These are phyloP conservation scores for Diaporthe capsici DNA, from an alignment of 2,329 filamentous ascomycete species.

Conservation along the genomic window DNA sequence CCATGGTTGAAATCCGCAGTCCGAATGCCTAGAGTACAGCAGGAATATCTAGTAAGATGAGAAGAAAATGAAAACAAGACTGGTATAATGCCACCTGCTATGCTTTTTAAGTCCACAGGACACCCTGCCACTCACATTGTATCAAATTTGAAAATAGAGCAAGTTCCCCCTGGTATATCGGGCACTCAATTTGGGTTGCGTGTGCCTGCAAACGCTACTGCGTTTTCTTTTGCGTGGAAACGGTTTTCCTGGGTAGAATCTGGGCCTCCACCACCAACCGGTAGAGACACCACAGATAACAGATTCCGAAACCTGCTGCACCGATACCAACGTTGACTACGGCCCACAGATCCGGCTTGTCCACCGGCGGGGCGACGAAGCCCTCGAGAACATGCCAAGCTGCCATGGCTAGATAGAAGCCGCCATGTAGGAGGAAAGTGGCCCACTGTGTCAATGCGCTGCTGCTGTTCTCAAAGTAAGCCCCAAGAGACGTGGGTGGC, in stretches of 20 bases:
- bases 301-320: constrained; percentile 85
- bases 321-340: constrained; percentile 91
- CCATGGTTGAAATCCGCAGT: not conserved
- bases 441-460: constrained; percentile 66
- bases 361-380: constrained; percentile 75
- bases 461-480: constrained; percentile 71
- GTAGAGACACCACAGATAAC: constrained; percentile 93
- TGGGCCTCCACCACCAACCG: constrained; percentile 74
- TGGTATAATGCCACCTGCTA: constrained; percentile 36
- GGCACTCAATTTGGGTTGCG: not conserved
- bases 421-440: constrained; percentile 78
- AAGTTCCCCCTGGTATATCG: not conserved
- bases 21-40: not conserved
- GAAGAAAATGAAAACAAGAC: constrained; percentile 13
- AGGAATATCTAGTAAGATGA: constrained; percentile 15
- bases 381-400: constrained; percentile 85
- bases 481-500: constrained; percentile 80
- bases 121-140: constrained; percentile 13
- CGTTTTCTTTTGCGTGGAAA: constrained; percentile 50
- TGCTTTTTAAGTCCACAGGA: constrained; percentile 30
- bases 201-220: constrained; percentile 49
- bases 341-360: constrained; percentile 95
- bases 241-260: constrained; percentile 54
- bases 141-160: constrained; percentile 2
- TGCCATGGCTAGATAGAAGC: constrained; percentile 83